These are phyloP conservation scores for Polychaeton citri DNA, from an alignment of 2,329 filamentous ascomycete genomes.

Conservation along the genomic window DNA sequence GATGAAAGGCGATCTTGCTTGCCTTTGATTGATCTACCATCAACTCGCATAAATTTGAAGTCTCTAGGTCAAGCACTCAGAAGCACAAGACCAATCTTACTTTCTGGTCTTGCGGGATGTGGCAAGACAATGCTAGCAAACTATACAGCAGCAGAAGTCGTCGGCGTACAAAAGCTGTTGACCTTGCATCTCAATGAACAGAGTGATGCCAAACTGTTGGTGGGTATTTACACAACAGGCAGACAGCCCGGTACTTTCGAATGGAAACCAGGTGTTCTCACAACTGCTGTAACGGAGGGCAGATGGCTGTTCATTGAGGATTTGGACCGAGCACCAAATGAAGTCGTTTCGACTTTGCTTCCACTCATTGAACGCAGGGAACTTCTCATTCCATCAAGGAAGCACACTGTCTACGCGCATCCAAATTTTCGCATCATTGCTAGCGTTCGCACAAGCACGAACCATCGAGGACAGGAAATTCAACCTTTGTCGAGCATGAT, in stretches of 20 bases:
- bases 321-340: conserved; percentile 83
- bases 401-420: conserved; percentile 70
- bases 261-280: conserved; percentile 86
- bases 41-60: conserved; percentile 59
- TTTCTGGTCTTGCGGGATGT: conserved; percentile 71
- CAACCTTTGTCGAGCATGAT: conserved; percentile 57
- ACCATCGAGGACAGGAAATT: conserved; percentile 57
- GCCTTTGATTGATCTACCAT: conserved; percentile 31
- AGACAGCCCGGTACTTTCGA: conserved; percentile 76
- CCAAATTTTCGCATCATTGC: conserved; percentile 84
- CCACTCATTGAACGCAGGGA: conserved; percentile 89
- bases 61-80: conserved; percentile 56
- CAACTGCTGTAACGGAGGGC: conserved; percentile 84
- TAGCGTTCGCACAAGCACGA: conserved; percentile 61
- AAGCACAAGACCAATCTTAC: conserved; percentile 55
- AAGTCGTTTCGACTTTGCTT: conserved; percentile 84
- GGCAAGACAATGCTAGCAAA: conserved; percentile 83
- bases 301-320: conserved; percentile 97
- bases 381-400: conserved; percentile 75
- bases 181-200: conserved; percentile 96
- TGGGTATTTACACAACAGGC: conserved; percentile 87
- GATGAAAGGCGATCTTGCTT: too few species aligned
- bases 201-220: conserved; percentile 90
- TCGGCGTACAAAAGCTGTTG: conserved; percentile 70
- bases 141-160: conserved; percentile 67